These are phyloP conservation scores for Fraxinus latifolia DNA, from an alignment of 305 asterid genomes.

Conservation along the genomic window DNA sequence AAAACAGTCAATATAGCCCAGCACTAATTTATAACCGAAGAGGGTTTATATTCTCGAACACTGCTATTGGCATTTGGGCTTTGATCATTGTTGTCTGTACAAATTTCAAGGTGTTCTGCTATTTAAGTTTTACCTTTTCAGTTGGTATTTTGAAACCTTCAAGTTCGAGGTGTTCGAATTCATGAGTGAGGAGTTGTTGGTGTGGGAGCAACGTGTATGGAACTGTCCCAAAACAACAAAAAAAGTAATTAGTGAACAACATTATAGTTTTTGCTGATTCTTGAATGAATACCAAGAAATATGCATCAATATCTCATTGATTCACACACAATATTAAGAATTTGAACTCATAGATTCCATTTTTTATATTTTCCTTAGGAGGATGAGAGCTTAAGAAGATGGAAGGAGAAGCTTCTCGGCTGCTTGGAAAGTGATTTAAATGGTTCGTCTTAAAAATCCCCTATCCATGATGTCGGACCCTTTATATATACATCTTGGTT, in stretches of 20 bases:
- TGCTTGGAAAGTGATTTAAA: slow-evolving; percentile 64
- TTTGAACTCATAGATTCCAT: neutral
- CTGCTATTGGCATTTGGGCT: neutral
- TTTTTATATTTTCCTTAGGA: slow-evolving; percentile 40
- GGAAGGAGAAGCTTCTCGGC: slow-evolving; percentile 84
- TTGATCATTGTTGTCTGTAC: neutral
- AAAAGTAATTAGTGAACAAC: neutral
- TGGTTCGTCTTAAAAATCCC: slow-evolving; percentile 41
- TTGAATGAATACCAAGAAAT: neutral
- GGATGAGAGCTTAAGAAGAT: slow-evolving; percentile 74
- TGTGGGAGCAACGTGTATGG: neutral
- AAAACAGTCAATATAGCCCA: neutral
- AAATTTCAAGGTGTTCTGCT: neutral
- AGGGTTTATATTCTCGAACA: neutral
- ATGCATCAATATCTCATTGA: neutral
- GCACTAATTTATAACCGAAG: neutral
- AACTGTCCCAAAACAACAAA: neutral
- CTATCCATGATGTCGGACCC: neutral
- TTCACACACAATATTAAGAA: neutral
- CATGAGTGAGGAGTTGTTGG: neutral
- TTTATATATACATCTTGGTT: slow-evolving; percentile 9
- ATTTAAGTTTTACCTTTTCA: neutral
- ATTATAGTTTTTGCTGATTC: neutral
- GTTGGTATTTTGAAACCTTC: neutral
- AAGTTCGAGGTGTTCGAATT: neutral